Evolutionary conservation across 2,329 filamentous ascomycete species (phyloP), one percentile per base, ranked within the genome.

Genomic region (Pseudogymnoascus sp.): DNA sequence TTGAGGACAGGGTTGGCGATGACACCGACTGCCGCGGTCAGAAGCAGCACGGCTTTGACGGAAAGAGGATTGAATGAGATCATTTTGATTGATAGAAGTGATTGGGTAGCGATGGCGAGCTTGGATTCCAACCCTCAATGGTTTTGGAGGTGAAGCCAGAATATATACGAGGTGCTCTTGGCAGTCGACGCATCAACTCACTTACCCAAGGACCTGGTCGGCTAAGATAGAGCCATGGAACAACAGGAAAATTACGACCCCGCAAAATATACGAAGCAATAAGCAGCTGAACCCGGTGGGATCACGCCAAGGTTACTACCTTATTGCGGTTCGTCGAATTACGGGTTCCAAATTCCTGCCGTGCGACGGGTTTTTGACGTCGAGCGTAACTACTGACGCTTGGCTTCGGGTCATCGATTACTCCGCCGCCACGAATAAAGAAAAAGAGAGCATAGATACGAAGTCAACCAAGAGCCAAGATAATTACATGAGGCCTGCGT

Each of bases 361-460:
- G 47, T 53, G 28, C 47, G 15, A 53, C 47, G 33, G 28, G 9
- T 33, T 33, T 43, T 53, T 33, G 47, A 33, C 47, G 25, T 18
- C 9, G 47, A 53, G 25, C 47, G n/a, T 3, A 33, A 53, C 47
- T 53, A 18, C 47, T 53, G 30, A 53, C 25, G n/a, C 47, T 53
- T 53, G 47, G 47, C 47, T 53, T 33, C 47, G 47, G 47, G 47
- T 53, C 47, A 53, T 53, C 47, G 47, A 30, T 53, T 53, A 53
- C 47, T 33, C 47, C 47, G 47, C 47, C 47, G 47, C 30, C 33
- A n/a, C n/a, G 9, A 53, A 53, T 18, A 53, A n/a, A n/a, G 15
- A 33, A 33, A 53, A 53, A 53, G 25, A 33, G n/a, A 53, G 2
- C 33, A 25, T 33, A 9, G 15, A 53, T 53, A 53, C 47, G 25